Conservation (phyloP, 1,284 basidiomycete genomes). For the Apiotrichum brassicae region DNA sequence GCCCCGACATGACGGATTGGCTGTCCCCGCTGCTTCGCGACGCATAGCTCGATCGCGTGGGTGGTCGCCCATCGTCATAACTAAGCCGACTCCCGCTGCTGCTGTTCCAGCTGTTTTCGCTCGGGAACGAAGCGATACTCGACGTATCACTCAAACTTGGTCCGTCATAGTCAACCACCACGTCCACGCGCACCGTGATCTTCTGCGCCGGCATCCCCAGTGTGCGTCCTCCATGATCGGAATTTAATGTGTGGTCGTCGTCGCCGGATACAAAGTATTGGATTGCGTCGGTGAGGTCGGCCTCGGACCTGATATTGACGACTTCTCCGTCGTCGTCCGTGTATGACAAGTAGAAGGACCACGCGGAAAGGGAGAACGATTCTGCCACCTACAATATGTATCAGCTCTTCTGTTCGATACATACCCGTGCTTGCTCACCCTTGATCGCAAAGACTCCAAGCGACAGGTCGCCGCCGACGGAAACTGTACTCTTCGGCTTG, state of each 20-base stretch:
- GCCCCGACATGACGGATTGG: background rate
- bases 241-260: slow-evolving; percentile 68
- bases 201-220: slow-evolving; percentile 40
- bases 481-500: slow-evolving; percentile 68
- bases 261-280: slow-evolving; percentile 65
- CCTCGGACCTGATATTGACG: slow-evolving; percentile 61
- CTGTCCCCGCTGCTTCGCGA: background rate
- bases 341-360: slow-evolving; percentile 66
- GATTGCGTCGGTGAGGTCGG: slow-evolving; percentile 75
- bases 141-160: slow-evolving; percentile 82
- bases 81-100: slow-evolving; percentile 1
- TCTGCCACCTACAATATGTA: slow-evolving; percentile 60
- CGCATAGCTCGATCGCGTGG: background rate
- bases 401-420: background rate
- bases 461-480: slow-evolving; percentile 67
- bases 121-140: slow-evolving; percentile 54
- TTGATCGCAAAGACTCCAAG: slow-evolving; percentile 61
- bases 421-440: slow-evolving; percentile 50
- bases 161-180: slow-evolving; percentile 78
- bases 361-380: slow-evolving; percentile 66
- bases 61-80: background rate
- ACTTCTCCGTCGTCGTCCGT: slow-evolving; percentile 78
- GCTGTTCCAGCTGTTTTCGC: slow-evolving; percentile 5
- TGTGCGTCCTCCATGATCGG: slow-evolving; percentile 14
- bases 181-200: slow-evolving; percentile 67